Evolutionary conservation across 2,329 filamentous ascomycete species (phyloP).

Genomic region (Penicillium brevicompactum): DNA sequence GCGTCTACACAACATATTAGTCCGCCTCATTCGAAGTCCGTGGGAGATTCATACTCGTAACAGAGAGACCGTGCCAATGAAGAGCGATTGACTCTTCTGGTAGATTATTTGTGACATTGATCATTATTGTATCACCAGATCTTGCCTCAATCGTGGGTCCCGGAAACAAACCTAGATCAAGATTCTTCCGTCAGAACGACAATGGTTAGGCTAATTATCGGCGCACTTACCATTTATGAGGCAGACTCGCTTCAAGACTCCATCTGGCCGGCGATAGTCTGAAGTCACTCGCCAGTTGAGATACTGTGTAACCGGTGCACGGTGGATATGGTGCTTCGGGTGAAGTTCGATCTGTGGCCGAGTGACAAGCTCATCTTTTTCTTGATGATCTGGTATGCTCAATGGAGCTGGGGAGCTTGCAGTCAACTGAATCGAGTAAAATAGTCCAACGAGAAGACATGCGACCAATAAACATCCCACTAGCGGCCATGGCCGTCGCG

Average conservation of each 20-base stretch:
- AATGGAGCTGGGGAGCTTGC: background rate
- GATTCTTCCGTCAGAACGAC: constrained; percentile 2
- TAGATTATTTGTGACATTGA: constrained; percentile 48
- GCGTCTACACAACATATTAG: constrained; percentile 19
- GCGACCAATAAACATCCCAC: constrained; percentile 17
- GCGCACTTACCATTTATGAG: constrained; percentile 50
- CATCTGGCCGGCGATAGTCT: constrained; percentile 48
- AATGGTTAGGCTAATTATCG: background rate
- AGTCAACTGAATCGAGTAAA: constrained; percentile 15
- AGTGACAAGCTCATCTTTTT: background rate
- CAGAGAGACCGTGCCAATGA: constrained; percentile 53
- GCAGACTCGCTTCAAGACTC: constrained; percentile 53
- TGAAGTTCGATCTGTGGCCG: constrained; percentile 38
- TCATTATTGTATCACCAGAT: constrained; percentile 48
- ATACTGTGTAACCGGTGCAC: constrained; percentile 35
- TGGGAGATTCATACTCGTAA: constrained; percentile 33
- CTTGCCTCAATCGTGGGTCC: constrained; percentile 54
- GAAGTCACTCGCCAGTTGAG: constrained; percentile 48
- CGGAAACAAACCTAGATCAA: constrained; percentile 43
- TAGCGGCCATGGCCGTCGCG: constrained; percentile 4
- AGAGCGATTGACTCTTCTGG: constrained; percentile 44
- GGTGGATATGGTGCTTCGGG: constrained; percentile 46
- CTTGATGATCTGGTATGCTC: background rate
- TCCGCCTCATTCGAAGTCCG: background rate
- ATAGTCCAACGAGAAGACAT: constrained; percentile 16